phyloP scores from a whole-genome alignment of 306 rosid genomes.

The Fragaria ananassa region DNA sequence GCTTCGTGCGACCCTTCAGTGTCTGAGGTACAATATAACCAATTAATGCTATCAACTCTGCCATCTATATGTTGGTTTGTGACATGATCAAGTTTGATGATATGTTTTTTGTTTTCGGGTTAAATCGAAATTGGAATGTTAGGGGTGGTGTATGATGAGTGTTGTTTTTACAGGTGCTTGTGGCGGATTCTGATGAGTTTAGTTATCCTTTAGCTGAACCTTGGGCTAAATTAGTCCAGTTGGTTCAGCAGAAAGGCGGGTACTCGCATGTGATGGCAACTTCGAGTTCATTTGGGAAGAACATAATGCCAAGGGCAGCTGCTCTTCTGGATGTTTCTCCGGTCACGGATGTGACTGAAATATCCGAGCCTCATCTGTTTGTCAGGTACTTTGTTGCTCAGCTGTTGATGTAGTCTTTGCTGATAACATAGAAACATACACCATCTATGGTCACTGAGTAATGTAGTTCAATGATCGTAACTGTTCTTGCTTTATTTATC shows the following conservation, averaged over 20 bases:
- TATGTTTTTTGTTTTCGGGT: not conserved
- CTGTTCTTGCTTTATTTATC: not conserved
- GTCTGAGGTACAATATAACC: conserved; percentile 45
- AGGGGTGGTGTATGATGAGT: conserved; percentile 15
- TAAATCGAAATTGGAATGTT: not conserved
- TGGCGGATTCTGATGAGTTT: conserved; percentile 76
- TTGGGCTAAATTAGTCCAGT: conserved; percentile 78
- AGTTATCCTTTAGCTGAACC: conserved; percentile 69
- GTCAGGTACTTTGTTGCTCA: conserved; percentile 51
- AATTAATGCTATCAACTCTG: not conserved
- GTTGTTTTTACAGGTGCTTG: conserved; percentile 57
- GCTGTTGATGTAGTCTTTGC: conserved; percentile 9
- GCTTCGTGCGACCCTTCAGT: conserved; percentile 70
- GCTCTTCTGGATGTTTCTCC: conserved; percentile 89
- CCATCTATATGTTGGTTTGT: not conserved
- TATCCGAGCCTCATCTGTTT: conserved; percentile 58
- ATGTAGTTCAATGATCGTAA: not conserved
- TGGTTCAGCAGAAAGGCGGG: conserved; percentile 68
- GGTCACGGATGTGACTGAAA: conserved; percentile 63
- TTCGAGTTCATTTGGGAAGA: conserved; percentile 81
- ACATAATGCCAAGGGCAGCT: conserved; percentile 74
- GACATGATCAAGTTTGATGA: not conserved
- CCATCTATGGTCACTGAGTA: not conserved
- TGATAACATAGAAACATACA: not conserved
- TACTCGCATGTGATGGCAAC: conserved; percentile 76